Percentiles rank a stretch among this genome's conserved stretches.
Conservation (phyloP, 257 asterid species). For the Echium plantagineum region DNA sequence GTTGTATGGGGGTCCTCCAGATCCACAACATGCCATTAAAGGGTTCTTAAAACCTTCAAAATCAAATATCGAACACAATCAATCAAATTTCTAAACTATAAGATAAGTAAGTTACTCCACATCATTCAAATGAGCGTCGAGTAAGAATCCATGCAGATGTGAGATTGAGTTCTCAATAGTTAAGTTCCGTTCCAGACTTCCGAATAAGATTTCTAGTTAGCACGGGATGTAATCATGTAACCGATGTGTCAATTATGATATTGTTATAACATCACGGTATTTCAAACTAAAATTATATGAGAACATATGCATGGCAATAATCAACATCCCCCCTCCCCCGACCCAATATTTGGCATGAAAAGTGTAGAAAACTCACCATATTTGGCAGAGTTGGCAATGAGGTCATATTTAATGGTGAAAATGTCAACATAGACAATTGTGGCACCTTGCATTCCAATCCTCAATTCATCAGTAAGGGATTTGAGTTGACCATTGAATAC, state of each 20-base stretch:
- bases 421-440: slow-evolving; percentile 68
- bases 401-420: slow-evolving; percentile 54
- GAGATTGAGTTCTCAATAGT: too few relatives aligned
- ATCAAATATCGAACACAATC: neutral
- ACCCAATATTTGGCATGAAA: too few relatives aligned
- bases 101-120: too few relatives aligned
- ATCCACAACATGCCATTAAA: slow-evolving; percentile 80
- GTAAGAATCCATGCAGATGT: too few relatives aligned
- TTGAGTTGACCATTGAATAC: slow-evolving; percentile 54
- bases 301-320: too few relatives aligned
- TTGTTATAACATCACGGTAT: too few relatives aligned
- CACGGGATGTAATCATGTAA: neutral
- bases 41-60: slow-evolving; percentile 51
- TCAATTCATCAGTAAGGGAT: slow-evolving; percentile 29
- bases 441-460: slow-evolving; percentile 48
- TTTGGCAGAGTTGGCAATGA: slow-evolving; percentile 55
- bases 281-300: neutral
- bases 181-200: too few relatives aligned
- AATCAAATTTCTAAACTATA: neutral
- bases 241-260: too few relatives aligned
- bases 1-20: slow-evolving; percentile 80
- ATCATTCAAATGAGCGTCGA: too few relatives aligned
- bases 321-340: neutral
- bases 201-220: neutral
- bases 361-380: slow-evolving; percentile 32